Percentiles rank a stretch among this genome's conserved stretches.
Evolutionary conservation across 108 stramenopile species (phyloP).

Genomic region (Chaetoceros tenuissimus): DNA sequence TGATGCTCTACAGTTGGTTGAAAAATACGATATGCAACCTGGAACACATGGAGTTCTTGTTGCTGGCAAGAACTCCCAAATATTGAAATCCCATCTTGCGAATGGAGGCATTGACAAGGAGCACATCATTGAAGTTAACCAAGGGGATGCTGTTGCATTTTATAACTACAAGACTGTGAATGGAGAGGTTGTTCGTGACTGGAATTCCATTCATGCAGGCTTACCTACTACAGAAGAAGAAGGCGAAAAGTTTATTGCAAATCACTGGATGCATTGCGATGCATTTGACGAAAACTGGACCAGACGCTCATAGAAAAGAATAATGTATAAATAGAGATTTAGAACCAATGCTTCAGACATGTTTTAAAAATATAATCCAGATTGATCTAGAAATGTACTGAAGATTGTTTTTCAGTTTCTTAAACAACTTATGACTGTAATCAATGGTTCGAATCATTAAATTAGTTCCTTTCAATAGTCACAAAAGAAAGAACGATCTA

Average conservation of each 20-base stretch:
- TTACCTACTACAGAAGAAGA: slow-evolving; percentile 8
- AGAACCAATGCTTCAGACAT: no score
- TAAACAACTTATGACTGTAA: no score
- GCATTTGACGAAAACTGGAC: neutral
- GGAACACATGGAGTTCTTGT: slow-evolving; percentile 20
- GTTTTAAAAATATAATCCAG: no score
- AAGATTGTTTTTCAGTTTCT: no score
- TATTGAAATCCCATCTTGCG: slow-evolving; percentile 2
- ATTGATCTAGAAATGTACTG: no score
- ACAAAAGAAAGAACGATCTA: no score
- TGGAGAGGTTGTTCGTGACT: slow-evolving; percentile 9
- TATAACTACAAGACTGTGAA: slow-evolving; percentile 23
- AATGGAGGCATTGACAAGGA: neutral
- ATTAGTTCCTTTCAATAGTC: no score
- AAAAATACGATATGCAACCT: neutral
- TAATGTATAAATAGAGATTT: no score
- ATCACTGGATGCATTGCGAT: slow-evolving; percentile 12
- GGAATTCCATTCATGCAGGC: slow-evolving; percentile 24
- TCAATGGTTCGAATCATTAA: no score
- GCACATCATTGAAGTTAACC: slow-evolving; percentile 15
- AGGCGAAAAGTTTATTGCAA: slow-evolving; percentile 38
- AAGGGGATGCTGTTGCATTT: slow-evolving; percentile 42
- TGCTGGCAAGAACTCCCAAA: slow-evolving; percentile 17
- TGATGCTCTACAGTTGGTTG: neutral
- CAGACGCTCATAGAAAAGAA: no score